These are phyloP conservation scores for Solanum pennellii DNA, from an alignment of 257 asterid species.

Conservation along the genomic window DNA sequence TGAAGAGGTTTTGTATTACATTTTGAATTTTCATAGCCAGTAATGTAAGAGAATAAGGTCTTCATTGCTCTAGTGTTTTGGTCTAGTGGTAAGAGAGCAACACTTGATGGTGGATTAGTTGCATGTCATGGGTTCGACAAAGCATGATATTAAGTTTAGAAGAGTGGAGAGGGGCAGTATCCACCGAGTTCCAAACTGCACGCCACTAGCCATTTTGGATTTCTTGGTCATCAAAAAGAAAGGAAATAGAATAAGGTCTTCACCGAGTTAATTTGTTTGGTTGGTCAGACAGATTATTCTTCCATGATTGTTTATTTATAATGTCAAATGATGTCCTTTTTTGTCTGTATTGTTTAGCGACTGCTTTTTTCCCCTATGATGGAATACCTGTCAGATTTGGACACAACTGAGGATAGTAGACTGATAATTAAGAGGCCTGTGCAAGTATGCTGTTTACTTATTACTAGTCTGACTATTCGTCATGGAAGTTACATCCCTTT, in stretches of 20 bases:
- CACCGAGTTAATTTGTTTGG: not conserved
- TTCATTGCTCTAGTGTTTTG: not conserved
- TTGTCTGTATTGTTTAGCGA: not conserved
- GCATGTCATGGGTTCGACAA: not conserved
- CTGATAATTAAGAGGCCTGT: not conserved
- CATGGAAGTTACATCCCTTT: not conserved
- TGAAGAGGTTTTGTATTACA: not conserved
- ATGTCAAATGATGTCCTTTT: not conserved
- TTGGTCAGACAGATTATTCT: not conserved
- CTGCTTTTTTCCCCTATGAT: not conserved
- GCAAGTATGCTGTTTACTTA: not conserved
- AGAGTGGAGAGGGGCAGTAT: not conserved
- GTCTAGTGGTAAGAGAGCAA: not conserved
- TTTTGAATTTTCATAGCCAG: not conserved
- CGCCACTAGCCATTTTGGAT: not conserved
- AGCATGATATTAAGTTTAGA: not conserved
- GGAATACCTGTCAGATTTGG: not conserved
- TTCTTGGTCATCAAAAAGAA: not conserved
- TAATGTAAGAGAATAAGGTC: not conserved
- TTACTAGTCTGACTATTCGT: not conserved
- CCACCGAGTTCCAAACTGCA: not conserved
- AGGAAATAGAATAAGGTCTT: not conserved
- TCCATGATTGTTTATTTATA: not conserved
- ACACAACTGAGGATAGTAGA: not conserved
- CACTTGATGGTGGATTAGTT: not conserved